Evolutionary conservation across 148 eudicot genomes (phyloP), one percentile per base, ranked within the genome.

Genomic region (Vaccinium macrocarpon): DNA sequence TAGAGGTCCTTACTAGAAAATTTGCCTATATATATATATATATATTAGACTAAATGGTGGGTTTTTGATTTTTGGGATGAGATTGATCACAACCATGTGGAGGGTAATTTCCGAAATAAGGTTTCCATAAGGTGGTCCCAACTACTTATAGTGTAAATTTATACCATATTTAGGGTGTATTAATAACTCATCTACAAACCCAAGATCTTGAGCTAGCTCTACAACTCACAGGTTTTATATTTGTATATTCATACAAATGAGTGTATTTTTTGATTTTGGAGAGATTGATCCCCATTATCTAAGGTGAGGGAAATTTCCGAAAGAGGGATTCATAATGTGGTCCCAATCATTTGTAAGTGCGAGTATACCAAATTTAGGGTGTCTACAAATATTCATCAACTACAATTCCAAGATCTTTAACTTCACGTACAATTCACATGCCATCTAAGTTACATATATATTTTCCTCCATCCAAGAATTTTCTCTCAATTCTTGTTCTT

Each of bases 91-190:
- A 21, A 18, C 19, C 6, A 42, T 48, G 7, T 48, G 42, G 19
- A 62, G 56, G 72, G 52, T 23, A 62, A 79, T 64, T 64, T 64
- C 23, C 42, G 1, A 64, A 81, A 64, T 23, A 6, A 72, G 56
- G 32, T 38, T 64, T 62, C 56, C 19, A 2, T 66, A 29, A 8
- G 16, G 83, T 81, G 83, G 84, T 82, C 84, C 78, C 61, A 82
- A 25, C 27, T 57, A 70, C 27, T 8, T 82, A 46, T 68, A 50
- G 42, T 21, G 83, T 46, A 55, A 21, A 19, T 62, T 16, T 32
- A 64, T 81, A 5, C 61, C 76, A 25, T 62, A 59, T 49, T 66
- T 23, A 29, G 76, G 77, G 27, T 10, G 13, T 35, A 50, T 51
- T 21, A 52, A 21, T 21, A 52, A 21, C 10, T 68, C 19, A 59